Conservation (phyloP, 306 rosid genomes). For the Pterocarpus macrocarpus region DNA sequence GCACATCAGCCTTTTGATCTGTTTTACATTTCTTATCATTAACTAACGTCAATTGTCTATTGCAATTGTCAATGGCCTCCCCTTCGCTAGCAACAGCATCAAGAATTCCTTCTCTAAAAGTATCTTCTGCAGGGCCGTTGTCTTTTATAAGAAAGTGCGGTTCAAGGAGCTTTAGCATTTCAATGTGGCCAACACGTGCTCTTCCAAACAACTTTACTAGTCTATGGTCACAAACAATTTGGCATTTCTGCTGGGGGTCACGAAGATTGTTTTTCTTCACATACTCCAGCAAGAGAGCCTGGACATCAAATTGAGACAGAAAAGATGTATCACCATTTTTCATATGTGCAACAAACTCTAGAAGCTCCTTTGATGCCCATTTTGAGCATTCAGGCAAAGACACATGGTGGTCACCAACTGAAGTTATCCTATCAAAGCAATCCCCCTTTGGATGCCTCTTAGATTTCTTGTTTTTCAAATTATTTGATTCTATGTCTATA, state of each 20-base stretch:
- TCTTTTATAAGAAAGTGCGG: constrained; percentile 73
- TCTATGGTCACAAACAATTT: constrained; percentile 82
- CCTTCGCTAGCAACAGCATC: constrained; percentile 59
- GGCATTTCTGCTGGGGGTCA: constrained; percentile 77
- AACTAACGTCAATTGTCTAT: constrained; percentile 50
- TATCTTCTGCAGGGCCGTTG: constrained; percentile 48
- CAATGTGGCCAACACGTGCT: constrained; percentile 74
- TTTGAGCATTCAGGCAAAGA: constrained; percentile 57
- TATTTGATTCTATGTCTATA: constrained; percentile 62
- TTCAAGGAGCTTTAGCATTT: constrained; percentile 90
- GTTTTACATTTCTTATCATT: constrained; percentile 68
- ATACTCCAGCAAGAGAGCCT: constrained; percentile 79
- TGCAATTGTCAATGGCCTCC: constrained; percentile 58
- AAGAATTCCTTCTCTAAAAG: constrained; percentile 50
- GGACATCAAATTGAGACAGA: constrained; percentile 74
- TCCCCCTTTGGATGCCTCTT: constrained; percentile 52
- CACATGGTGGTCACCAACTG: constrained; percentile 49
- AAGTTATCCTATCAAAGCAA: constrained; percentile 49
- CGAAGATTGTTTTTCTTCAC: constrained; percentile 76
- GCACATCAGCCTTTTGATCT: constrained; percentile 58
- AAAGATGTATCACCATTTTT: constrained; percentile 78
- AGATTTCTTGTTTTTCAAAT: constrained; percentile 53
- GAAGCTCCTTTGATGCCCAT: constrained; percentile 93
- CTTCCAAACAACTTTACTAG: constrained; percentile 80
- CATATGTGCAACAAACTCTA: constrained; percentile 92